A percentile compares a stretch with the other conserved stretches of the same genome.
phyloP scores from a whole-genome alignment of 192 early-diverging fungal genomes.

The Thoreauomyces humboldtii region DNA sequence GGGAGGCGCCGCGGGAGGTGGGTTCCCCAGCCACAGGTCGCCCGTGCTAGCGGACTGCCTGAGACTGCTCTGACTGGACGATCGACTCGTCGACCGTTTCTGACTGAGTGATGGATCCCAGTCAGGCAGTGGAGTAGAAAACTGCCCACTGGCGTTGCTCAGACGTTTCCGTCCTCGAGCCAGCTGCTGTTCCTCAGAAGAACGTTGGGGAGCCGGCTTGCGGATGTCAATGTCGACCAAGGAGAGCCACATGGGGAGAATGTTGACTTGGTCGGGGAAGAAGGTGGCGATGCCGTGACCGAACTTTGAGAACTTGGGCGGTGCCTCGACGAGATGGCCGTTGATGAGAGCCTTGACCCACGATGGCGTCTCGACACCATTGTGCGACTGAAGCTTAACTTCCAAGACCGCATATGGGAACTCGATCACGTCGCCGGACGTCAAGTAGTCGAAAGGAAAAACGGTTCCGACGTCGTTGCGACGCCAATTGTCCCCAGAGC shows the following conservation, averaged over 20 bases:
- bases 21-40: no score
- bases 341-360: conserved; percentile 88
- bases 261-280: conserved; percentile 57
- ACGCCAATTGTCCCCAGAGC: conserved; percentile 77
- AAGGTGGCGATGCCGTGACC: conserved; percentile 88
- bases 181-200: background rate
- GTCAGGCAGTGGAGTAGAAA: background rate
- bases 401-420: conserved; percentile 94
- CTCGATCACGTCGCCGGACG: conserved; percentile 69
- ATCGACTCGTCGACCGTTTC: conserved; percentile 1
- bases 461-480: conserved; percentile 74
- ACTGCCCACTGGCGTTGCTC: background rate
- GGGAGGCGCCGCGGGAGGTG: no score
- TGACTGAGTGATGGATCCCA: background rate
- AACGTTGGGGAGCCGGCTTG: conserved; percentile 41
- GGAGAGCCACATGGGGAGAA: conserved; percentile 90
- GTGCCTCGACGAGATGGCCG: conserved; percentile 84
- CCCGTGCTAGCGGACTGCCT: no score
- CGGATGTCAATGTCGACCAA: conserved; percentile 92
- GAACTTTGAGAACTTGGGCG: conserved; percentile 96
- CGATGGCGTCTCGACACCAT: conserved; percentile 85
- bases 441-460: conserved; percentile 70
- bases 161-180: background rate
- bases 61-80: background rate
- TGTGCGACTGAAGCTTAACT: conserved; percentile 92